These are phyloP conservation scores for Ustilago nuda DNA, from an alignment of 1,284 basidiomycete species.

Conservation along the genomic window DNA sequence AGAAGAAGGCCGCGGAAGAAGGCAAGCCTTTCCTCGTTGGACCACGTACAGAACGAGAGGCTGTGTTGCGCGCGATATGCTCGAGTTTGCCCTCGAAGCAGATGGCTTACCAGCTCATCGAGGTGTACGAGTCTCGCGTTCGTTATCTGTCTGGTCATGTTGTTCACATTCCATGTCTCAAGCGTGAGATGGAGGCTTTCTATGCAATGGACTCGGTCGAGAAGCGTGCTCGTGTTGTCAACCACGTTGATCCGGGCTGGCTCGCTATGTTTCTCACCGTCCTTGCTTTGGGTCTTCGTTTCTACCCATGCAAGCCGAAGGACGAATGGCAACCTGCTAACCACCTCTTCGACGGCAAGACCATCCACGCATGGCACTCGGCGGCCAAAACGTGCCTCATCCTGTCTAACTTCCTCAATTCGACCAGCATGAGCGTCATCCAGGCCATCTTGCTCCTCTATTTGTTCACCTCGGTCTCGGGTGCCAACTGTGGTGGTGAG, in stretches of 20 bases:
- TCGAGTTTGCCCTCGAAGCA: conserved; percentile 56
- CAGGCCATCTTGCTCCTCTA: conserved; percentile 59
- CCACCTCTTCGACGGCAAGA: conserved; percentile 62
- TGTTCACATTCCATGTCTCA: conserved; percentile 56
- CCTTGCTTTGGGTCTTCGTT: conserved; percentile 59
- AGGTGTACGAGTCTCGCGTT: conserved; percentile 57
- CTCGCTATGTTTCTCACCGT: conserved; percentile 61
- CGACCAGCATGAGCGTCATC: conserved; percentile 57
- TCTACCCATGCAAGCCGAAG: conserved; percentile 60
- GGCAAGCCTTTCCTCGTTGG: conserved; percentile 29
- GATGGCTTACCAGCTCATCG: conserved; percentile 57
- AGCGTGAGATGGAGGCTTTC: conserved; percentile 58
- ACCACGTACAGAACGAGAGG: conserved; percentile 55
- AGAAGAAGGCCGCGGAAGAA: conserved; percentile 32
- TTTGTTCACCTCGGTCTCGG: conserved; percentile 42
- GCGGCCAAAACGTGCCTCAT: conserved; percentile 61
- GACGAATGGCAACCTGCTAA: conserved; percentile 42
- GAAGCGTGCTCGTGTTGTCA: conserved; percentile 61
- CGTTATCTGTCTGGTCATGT: conserved; percentile 56
- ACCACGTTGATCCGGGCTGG: conserved; percentile 64
- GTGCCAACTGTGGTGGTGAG: conserved; percentile 33
- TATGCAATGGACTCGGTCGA: conserved; percentile 59
- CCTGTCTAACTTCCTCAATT: conserved; percentile 58
- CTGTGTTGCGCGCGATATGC: conserved; percentile 61
- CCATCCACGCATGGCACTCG: conserved; percentile 58